A percentile compares a stretch with the other conserved stretches of the same genome.
Evolutionary conservation across 2,329 filamentous ascomycete species (phyloP).

Genomic region (Botrytis sinoallii): DNA sequence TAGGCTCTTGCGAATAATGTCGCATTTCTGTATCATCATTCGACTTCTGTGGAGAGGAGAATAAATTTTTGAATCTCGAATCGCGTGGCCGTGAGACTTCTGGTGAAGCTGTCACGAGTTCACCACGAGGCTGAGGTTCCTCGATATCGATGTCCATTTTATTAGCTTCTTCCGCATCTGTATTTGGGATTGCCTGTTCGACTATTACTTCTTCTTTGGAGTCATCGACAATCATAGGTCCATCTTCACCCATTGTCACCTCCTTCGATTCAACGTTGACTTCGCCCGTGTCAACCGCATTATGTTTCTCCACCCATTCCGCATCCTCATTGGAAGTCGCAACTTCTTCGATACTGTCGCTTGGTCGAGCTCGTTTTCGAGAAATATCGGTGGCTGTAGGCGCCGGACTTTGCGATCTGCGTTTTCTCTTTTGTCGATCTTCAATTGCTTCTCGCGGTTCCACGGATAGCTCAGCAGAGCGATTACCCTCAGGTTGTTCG

Average conservation of each 20-base stretch:
- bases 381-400: slow-evolving; percentile 52
- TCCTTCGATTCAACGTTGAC: slow-evolving; percentile 20
- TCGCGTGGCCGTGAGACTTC: slow-evolving; percentile 35
- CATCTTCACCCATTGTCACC: slow-evolving; percentile 10
- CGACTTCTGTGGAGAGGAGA: slow-evolving; percentile 20
- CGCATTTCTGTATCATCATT: slow-evolving; percentile 21
- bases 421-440: slow-evolving; percentile 63
- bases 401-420: slow-evolving; percentile 60
- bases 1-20: slow-evolving; percentile 23
- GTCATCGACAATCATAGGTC: slow-evolving; percentile 23
- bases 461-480: slow-evolving; percentile 28
- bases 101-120: slow-evolving; percentile 15
- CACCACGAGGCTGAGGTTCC: slow-evolving; percentile 1
- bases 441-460: slow-evolving; percentile 42
- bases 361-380: slow-evolving; percentile 54
- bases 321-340: slow-evolving; percentile 25
- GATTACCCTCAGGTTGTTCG: slow-evolving; percentile 23
- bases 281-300: slow-evolving; percentile 25
- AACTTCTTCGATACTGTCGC: slow-evolving; percentile 29
- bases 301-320: slow-evolving; percentile 32
- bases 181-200: slow-evolving; percentile 14
- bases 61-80: slow-evolving; percentile 49
- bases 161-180: background rate
- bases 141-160: slow-evolving; percentile 18
- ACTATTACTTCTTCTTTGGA: slow-evolving; percentile 25